Evolutionary conservation across 257 asterid genomes (phyloP).

Genomic region (Agastache rugosa): DNA sequence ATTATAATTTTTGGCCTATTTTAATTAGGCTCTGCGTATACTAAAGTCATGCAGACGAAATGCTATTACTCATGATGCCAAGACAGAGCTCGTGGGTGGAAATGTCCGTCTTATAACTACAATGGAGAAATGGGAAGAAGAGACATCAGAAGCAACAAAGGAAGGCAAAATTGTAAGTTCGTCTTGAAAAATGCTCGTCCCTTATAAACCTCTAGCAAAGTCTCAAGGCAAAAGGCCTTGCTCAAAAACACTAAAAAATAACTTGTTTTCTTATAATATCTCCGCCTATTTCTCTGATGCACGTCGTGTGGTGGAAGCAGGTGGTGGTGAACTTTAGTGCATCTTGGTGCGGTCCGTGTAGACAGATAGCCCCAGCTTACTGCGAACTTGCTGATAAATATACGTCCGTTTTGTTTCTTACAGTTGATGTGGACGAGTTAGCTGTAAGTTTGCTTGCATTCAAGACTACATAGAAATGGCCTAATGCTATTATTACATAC

Average conservation of each 20-base stretch:
- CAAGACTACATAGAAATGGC: background rate
- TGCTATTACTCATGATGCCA: constrained; percentile 25
- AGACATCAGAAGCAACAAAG: constrained; percentile 56
- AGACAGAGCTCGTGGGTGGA: constrained; percentile 47
- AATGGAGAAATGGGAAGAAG: constrained; percentile 61
- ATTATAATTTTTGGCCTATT: background rate
- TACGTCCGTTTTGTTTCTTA: constrained; percentile 54
- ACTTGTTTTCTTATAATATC: background rate
- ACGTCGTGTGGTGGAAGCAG: constrained; percentile 39
- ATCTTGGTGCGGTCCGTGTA: constrained; percentile 69
- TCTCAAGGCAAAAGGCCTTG: background rate
- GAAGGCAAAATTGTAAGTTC: constrained; percentile 55
- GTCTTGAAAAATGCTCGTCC: background rate
- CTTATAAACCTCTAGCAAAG: background rate
- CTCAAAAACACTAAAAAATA: background rate
- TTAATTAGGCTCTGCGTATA: constrained; percentile 13
- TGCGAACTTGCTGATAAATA: constrained; percentile 63
- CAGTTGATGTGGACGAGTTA: constrained; percentile 67
- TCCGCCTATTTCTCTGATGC: background rate
- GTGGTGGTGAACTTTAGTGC: constrained; percentile 74
- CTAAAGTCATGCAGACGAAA: constrained; percentile 38
- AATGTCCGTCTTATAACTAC: constrained; percentile 59
- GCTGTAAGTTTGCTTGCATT: constrained; percentile 45
- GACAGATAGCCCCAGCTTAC: constrained; percentile 54
- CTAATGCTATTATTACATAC: background rate